Base-by-base conservation (phyloP, 129 eudicot genomes). In the Arctium lappa region DNA sequence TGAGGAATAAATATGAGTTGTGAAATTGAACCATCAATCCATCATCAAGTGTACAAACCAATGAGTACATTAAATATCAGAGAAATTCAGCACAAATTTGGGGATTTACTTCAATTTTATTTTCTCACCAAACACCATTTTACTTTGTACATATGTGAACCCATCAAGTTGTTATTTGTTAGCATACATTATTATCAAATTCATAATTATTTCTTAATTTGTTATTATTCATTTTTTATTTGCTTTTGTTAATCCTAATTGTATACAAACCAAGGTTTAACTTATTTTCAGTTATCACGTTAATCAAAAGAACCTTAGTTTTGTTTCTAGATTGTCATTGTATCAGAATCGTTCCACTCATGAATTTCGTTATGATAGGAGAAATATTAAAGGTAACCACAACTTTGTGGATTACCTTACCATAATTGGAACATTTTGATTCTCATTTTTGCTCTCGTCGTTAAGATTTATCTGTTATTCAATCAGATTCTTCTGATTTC, bases 41-140 rank as follows among this genome's bases (percentile, higher is more conserved):
- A 63, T 62, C 69, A 62, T 63, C 70, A 63, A 63, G 30, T 63
- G 70, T 63, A 63, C 70, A 63, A 63, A n/a, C 70, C 70, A 63
- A n/a, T 22, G 70, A 63, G 31, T 63, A 63, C 70, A 63, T 3
- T 3, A 22, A 63, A 63, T 63, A 63, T n/a, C 70, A n/a, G 11
- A 63, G 32, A 63, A 18, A n/a, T 63, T 63, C 70, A 63, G 70
- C 70, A n/a, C 29, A 22, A 22, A 18, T 63, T 63, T 63, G 70
- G 33, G 70, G 70, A 63, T 63, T 63, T 63, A 63, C 9, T 63
- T 27, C 70, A 44, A 44, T 44, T 48, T 53, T 16, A 53, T 15
- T 0, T 53, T 53, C 65, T 53, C 65, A 53, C 27, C 65, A 53
- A 53, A 53, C 27, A 53, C 6, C 18, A 53, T 53, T 16, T 53